Evolutionary conservation across 805 yeast species (phyloP).

Genomic region (Wickerhamomyces hampshirensis): DNA sequence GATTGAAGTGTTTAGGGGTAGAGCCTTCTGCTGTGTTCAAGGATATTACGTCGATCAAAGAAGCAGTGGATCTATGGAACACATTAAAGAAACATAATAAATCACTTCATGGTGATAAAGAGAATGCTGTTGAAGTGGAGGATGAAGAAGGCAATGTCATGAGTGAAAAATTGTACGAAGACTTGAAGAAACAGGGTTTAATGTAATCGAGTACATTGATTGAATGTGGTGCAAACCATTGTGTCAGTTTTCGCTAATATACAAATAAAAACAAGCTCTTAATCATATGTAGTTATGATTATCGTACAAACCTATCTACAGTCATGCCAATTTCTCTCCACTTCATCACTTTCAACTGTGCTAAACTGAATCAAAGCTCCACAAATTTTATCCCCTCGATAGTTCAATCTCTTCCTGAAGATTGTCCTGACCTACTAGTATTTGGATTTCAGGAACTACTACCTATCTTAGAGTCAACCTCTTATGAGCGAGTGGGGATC

Average conservation of each 20-base stretch:
- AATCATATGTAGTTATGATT: too few species aligned
- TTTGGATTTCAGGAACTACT: slow-evolving; percentile 68
- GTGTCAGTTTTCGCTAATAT: too few species aligned
- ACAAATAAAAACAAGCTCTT: too few species aligned
- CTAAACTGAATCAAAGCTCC: slow-evolving; percentile 35
- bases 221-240: neutral
- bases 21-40: slow-evolving; percentile 45
- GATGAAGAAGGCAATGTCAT: slow-evolving; percentile 92
- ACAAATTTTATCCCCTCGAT: slow-evolving; percentile 28
- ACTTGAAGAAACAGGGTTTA: slow-evolving; percentile 83
- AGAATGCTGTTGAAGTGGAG: slow-evolving; percentile 73
- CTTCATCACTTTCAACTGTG: slow-evolving; percentile 50
- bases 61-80: slow-evolving; percentile 59
- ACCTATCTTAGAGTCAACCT: slow-evolving; percentile 49
- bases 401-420: slow-evolving; percentile 25
- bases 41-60: slow-evolving; percentile 62
- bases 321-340: too few species aligned
- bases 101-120: slow-evolving; percentile 29
- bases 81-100: slow-evolving; percentile 28
- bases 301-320: too few species aligned
- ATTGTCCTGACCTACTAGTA: slow-evolving; percentile 42
- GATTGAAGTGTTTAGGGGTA: slow-evolving; percentile 72
- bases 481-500: slow-evolving; percentile 31
- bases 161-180: slow-evolving; percentile 77
- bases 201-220: too few species aligned